A percentile compares a stretch with the other conserved stretches of the same genome.
phyloP scores from a whole-genome alignment of 257 asterid genomes.

The Solanum habrochaites region DNA sequence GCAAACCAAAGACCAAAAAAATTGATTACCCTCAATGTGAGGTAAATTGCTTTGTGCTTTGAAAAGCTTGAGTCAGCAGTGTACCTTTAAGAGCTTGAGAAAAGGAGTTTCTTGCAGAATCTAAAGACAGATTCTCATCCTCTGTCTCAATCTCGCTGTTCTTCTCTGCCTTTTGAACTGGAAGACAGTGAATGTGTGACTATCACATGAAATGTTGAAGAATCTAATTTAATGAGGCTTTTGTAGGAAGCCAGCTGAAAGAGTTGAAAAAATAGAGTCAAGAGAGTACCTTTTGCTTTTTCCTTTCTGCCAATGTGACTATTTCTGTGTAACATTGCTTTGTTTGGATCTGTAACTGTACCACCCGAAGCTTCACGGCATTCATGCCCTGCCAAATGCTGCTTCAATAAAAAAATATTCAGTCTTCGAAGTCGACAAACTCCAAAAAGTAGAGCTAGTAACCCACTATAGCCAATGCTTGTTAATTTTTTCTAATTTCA shows the following conservation, averaged over 20 bases:
- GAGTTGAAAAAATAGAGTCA: neutral
- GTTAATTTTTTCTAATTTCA: neutral
- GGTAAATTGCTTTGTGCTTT: neutral
- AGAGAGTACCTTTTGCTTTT: slow-evolving; percentile 51
- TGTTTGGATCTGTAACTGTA: slow-evolving; percentile 81
- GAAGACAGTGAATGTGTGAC: neutral
- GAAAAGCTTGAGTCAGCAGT: neutral
- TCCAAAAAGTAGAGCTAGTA: neutral
- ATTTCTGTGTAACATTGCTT: slow-evolving; percentile 30
- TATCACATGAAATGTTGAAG: slow-evolving; percentile 11
- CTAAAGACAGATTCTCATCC: slow-evolving; percentile 44
- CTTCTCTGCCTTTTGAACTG: slow-evolving; percentile 47
- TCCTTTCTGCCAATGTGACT: slow-evolving; percentile 46
- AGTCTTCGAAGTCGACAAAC: slow-evolving; percentile 20
- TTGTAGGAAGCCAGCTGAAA: slow-evolving; percentile 8
- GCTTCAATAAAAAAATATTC: slow-evolving; percentile 46
- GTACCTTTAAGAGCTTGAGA: slow-evolving; percentile 90
- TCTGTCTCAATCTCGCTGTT: slow-evolving; percentile 67
- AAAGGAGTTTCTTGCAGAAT: slow-evolving; percentile 81
- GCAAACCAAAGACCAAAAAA: neutral
- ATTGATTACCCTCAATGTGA: neutral
- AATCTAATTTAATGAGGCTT: slow-evolving; percentile 1
- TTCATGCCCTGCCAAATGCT: slow-evolving; percentile 79
- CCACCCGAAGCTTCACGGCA: slow-evolving; percentile 52
- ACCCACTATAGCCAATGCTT: neutral